Conservation (phyloP, 306 rosid species). For the Cucumis melo region DNA sequence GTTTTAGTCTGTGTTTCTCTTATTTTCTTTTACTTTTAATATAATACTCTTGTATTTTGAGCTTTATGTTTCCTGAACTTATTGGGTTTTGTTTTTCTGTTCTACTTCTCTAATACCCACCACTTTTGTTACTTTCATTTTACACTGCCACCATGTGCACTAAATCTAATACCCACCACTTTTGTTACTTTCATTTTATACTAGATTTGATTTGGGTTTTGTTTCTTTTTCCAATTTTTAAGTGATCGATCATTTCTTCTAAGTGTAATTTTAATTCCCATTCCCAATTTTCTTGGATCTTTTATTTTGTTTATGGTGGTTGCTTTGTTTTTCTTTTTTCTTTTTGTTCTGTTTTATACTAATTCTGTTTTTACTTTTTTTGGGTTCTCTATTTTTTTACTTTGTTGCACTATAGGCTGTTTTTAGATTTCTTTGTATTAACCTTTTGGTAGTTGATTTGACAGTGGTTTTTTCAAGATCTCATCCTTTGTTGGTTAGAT, state of each 20-base stretch:
- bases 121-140: constrained; percentile 3
- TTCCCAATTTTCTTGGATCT: constrained; percentile 30
- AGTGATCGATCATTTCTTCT: not conserved
- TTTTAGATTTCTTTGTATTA: not conserved
- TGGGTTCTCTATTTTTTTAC: not conserved
- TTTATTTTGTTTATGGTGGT: constrained; percentile 3
- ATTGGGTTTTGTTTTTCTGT: not conserved
- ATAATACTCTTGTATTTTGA: too few species aligned
- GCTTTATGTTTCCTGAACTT: too few species aligned
- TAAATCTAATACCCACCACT: too few species aligned
- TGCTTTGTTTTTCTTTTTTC: not conserved
- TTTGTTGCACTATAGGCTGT: constrained; percentile 9
- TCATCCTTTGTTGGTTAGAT: constrained; percentile 1
- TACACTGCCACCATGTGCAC: constrained; percentile 51
- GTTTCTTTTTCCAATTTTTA: not conserved
- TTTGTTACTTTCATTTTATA: too few species aligned
- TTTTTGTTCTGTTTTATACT: not conserved
- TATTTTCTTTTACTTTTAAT: too few species aligned
- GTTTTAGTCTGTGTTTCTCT: too few species aligned
- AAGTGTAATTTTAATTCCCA: constrained; percentile 11
- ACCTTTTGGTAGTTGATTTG: not conserved
- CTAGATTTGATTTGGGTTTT: constrained; percentile 43
- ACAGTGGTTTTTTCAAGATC: not conserved
- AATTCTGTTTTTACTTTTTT: not conserved
- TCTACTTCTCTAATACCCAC: constrained; percentile 1